Evolutionary conservation across 176 grass and related monocot species (phyloP).

Genomic region (Zizania latifolia): DNA sequence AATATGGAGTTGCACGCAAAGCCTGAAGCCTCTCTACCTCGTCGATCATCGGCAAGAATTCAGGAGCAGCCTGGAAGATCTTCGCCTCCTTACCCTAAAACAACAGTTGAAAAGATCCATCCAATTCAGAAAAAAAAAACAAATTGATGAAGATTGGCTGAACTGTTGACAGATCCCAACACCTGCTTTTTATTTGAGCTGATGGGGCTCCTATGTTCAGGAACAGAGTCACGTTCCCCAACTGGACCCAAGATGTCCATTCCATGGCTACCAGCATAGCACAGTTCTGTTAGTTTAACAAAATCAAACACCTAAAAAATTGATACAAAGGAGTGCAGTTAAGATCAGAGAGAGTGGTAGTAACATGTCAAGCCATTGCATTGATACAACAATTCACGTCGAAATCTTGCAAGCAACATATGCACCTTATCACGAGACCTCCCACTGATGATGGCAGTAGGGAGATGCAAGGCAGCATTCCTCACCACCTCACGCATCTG

Average conservation of each 20-base stretch:
- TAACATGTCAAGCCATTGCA: neutral
- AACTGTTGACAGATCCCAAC: neutral
- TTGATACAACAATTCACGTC: too few species aligned
- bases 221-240: slow-evolving; percentile 19
- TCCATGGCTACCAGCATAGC: slow-evolving; percentile 73
- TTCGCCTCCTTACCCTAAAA: slow-evolving; percentile 47
- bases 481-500: slow-evolving; percentile 66
- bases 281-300: slow-evolving; percentile 54
- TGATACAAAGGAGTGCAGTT: neutral
- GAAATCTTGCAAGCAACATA: neutral
- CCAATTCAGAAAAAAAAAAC: too few species aligned
- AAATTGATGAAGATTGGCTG: neutral
- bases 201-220: neutral
- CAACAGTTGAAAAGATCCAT: neutral
- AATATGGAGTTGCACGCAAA: neutral
- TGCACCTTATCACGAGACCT: slow-evolving; percentile 68
- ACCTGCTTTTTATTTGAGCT: neutral
- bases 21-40: slow-evolving; percentile 31
- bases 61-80: slow-evolving; percentile 58
- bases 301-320: slow-evolving; percentile 63
- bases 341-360: neutral
- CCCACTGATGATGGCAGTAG: slow-evolving; percentile 79
- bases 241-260: slow-evolving; percentile 62
- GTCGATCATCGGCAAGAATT: slow-evolving; percentile 63
- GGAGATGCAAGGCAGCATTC: slow-evolving; percentile 41